A percentile compares a stretch with the other conserved stretches of the same genome.
Evolutionary conservation across 2,329 filamentous ascomycete species (phyloP).

Genomic region (Botrytis elliptica): DNA sequence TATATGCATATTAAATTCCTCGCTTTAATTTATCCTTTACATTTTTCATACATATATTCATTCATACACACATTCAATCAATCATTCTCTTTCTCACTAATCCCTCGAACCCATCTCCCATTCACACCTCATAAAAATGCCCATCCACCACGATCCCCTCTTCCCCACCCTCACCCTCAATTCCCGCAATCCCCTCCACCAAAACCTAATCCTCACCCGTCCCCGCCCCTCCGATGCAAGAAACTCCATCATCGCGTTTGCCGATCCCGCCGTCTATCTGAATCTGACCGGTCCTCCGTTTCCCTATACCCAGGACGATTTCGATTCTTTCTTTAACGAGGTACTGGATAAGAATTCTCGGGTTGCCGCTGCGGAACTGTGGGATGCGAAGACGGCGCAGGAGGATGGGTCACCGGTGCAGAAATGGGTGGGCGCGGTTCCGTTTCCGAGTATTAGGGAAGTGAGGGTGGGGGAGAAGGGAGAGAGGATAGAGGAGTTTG

Average conservation of each 20-base stretch:
- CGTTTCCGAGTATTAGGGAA: conserved; percentile 17
- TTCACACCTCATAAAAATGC: neutral
- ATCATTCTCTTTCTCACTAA: no score
- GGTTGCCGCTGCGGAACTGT: neutral
- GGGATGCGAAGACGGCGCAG: neutral
- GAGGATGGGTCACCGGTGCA: neutral
- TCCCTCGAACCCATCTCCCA: no score
- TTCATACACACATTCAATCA: no score
- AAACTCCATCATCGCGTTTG: neutral
- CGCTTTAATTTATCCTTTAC: no score
- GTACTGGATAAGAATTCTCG: neutral
- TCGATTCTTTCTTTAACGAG: neutral
- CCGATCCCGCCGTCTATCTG: neutral
- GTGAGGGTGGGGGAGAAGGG: neutral
- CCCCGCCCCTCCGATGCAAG: neutral
- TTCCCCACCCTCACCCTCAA: neutral
- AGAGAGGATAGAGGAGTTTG: neutral
- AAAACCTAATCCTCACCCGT: conserved; percentile 15
- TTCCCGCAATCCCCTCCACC: neutral
- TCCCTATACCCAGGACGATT: conserved; percentile 6
- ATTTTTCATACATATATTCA: no score
- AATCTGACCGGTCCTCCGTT: conserved; percentile 3
- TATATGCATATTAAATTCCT: no score
- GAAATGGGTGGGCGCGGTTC: conserved; percentile 7
- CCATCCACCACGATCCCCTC: neutral